phyloP scores from a whole-genome alignment of 2,329 filamentous ascomycete species.

The Paecilomyces fulvus region DNA sequence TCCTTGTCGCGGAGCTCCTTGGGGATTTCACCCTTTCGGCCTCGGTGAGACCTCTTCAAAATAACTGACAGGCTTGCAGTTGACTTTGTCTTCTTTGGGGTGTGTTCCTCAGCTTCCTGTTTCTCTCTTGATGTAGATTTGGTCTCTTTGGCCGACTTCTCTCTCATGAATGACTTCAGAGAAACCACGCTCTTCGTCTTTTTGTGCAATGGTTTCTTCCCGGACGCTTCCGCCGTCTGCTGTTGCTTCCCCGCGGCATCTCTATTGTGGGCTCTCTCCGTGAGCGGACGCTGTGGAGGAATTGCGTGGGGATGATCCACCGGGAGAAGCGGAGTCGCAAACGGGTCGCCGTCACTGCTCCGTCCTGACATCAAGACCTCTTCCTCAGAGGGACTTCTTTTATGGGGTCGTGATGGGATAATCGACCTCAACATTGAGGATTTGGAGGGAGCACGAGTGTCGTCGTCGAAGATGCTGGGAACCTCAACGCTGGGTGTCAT shows the following conservation, averaged over 20 bases:
- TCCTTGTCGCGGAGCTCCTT: slow-evolving; percentile 64
- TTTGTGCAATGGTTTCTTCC: slow-evolving; percentile 38
- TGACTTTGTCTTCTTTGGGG: slow-evolving; percentile 68
- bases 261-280: slow-evolving; percentile 31
- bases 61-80: slow-evolving; percentile 72
- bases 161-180: slow-evolving; percentile 39
- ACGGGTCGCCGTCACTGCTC: slow-evolving; percentile 15
- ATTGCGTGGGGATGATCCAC: slow-evolving; percentile 41
- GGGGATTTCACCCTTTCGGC: slow-evolving; percentile 50
- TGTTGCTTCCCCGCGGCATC: slow-evolving; percentile 27
- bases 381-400: slow-evolving; percentile 35
- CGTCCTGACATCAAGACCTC: slow-evolving; percentile 16
- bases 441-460: slow-evolving; percentile 24
- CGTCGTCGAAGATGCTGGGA: slow-evolving; percentile 31
- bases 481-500: slow-evolving; percentile 25
- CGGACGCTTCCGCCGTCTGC: slow-evolving; percentile 26
- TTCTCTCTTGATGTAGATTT: slow-evolving; percentile 23
- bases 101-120: slow-evolving; percentile 30
- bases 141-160: slow-evolving; percentile 39
- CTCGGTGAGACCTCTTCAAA: slow-evolving; percentile 64
- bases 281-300: slow-evolving; percentile 23
- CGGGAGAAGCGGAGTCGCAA: slow-evolving; percentile 38
- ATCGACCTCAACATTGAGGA: slow-evolving; percentile 46
- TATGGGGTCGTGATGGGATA: slow-evolving; percentile 42
- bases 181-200: slow-evolving; percentile 48